Percentiles rank a stretch among this genome's conserved stretches.
Evolutionary conservation across 2,329 filamentous ascomycete species (phyloP).

Genomic region (Bisporella sp.): DNA sequence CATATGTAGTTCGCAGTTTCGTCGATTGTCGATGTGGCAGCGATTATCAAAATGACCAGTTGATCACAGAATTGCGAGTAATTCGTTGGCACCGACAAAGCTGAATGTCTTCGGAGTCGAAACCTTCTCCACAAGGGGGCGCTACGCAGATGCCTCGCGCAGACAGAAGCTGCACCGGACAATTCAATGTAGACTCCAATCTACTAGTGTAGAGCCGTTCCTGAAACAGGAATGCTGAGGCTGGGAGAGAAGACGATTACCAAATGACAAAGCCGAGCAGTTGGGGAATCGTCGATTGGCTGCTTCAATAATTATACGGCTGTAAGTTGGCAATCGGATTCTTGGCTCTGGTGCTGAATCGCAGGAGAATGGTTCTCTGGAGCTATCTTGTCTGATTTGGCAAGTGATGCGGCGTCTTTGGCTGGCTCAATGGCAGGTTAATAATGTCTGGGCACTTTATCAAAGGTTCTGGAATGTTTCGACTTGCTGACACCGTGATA

Average conservation of each 20-base stretch:
- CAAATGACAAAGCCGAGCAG: no score
- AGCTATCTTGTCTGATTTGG: background rate
- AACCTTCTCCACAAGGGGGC: background rate
- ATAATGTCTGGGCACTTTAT: background rate
- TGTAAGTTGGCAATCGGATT: background rate
- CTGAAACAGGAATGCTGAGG: no score
- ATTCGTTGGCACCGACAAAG: background rate
- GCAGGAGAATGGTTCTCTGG: background rate
- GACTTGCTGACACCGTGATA: conserved; percentile 9
- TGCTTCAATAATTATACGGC: background rate
- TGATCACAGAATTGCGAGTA: conserved; percentile 16
- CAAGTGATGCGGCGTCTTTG: background rate
- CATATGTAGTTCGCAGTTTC: conserved; percentile 43
- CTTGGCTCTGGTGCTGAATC: background rate
- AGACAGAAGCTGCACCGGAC: background rate
- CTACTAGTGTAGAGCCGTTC: no score
- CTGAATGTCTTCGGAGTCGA: background rate
- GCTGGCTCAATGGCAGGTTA: background rate
- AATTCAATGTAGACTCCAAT: no score
- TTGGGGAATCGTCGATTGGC: no score
- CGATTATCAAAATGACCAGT: background rate
- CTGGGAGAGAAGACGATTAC: no score
- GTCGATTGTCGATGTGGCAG: conserved; percentile 19
- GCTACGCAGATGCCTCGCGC: background rate
- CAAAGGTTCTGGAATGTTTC: conserved; percentile 18